Percentiles rank a stretch among this genome's conserved stretches.
These are phyloP conservation scores for Dothideomycetes sp. DNA, from an alignment of 2,329 filamentous ascomycete genomes.

Conservation along the genomic window DNA sequence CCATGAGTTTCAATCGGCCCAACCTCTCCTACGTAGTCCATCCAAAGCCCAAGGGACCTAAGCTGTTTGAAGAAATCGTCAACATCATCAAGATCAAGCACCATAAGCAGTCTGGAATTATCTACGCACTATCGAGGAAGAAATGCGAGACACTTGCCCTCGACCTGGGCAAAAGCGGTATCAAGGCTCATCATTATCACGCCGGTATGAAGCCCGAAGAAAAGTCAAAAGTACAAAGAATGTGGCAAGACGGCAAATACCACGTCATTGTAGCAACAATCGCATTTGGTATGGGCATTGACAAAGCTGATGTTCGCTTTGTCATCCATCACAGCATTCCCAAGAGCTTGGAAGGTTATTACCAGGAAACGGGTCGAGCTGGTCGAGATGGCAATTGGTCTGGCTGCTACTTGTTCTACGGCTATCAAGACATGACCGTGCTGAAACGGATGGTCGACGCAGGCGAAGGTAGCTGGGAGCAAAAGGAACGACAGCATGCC, in stretches of 20 bases:
- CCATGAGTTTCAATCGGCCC: conserved; percentile 93
- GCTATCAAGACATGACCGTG: conserved; percentile 62
- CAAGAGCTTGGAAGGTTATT: conserved; percentile 94
- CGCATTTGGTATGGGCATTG: conserved; percentile 99
- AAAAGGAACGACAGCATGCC: conserved; percentile 71
- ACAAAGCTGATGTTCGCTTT: conserved; percentile 92
- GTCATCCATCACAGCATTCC: conserved; percentile 89
- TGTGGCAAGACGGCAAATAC: conserved; percentile 70
- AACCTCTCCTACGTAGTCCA: conserved; percentile 85
- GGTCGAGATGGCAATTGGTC: conserved; percentile 82
- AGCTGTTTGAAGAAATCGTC: conserved; percentile 44
- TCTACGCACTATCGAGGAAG: conserved; percentile 83
- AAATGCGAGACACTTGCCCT: conserved; percentile 70
- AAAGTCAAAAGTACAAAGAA: conserved; percentile 60
- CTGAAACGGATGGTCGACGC: conserved; percentile 73
- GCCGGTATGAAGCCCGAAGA: conserved; percentile 60
- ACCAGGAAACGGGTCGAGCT: conserved; percentile 93
- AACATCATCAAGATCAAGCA: conserved; percentile 62
- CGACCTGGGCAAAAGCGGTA: conserved; percentile 51
- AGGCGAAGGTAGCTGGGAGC: conserved; percentile 63
- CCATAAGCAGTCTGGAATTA: conserved; percentile 66
- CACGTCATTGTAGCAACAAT: conserved; percentile 97
- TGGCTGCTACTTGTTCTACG: conserved; percentile 83
- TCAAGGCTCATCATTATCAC: conserved; percentile 77
- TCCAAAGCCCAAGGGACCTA: conserved; percentile 52